Conservation (phyloP, 2,329 filamentous ascomycete genomes). For the Ophiosphaerella narmari region DNA sequence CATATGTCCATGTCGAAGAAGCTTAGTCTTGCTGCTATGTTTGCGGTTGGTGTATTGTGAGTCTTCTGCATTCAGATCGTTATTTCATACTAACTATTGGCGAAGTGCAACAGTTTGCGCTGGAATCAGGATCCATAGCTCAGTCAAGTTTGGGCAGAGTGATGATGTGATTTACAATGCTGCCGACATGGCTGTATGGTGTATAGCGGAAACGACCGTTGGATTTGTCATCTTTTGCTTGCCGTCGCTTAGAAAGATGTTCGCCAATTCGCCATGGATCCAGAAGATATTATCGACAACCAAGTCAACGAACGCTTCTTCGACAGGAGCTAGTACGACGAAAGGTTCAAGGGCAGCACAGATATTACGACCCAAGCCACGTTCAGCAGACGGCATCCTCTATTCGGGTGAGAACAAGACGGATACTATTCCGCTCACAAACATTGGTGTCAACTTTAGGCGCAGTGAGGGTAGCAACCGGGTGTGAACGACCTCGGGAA, state of each 20-base stretch:
- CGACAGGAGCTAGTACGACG: too few species aligned
- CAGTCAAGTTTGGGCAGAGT: neutral
- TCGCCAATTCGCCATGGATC: constrained; percentile 2
- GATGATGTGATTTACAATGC: constrained; percentile 1
- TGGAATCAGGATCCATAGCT: neutral
- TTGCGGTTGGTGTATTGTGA: constrained; percentile 31
- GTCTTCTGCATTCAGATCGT: neutral
- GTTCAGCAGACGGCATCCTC: too few species aligned
- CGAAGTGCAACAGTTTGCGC: neutral
- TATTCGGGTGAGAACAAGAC: too few species aligned
- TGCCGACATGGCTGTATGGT: constrained; percentile 4
- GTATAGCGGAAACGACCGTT: constrained; percentile 2
- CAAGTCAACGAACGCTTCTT: too few species aligned
- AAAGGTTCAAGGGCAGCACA: too few species aligned
- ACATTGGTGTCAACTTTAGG: too few species aligned
- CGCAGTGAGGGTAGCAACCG: too few species aligned
- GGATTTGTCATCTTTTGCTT: constrained; percentile 11
- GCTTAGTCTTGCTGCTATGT: constrained; percentile 29
- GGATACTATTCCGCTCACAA: too few species aligned
- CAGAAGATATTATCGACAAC: neutral
- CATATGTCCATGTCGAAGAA: constrained; percentile 29
- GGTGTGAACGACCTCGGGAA: too few species aligned
- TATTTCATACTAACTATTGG: neutral
- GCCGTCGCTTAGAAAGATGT: constrained; percentile 1
- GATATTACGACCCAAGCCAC: too few species aligned